Evolutionary conservation across 129 eudicot species (phyloP).

Genomic region (Flaveria ramosissima): DNA sequence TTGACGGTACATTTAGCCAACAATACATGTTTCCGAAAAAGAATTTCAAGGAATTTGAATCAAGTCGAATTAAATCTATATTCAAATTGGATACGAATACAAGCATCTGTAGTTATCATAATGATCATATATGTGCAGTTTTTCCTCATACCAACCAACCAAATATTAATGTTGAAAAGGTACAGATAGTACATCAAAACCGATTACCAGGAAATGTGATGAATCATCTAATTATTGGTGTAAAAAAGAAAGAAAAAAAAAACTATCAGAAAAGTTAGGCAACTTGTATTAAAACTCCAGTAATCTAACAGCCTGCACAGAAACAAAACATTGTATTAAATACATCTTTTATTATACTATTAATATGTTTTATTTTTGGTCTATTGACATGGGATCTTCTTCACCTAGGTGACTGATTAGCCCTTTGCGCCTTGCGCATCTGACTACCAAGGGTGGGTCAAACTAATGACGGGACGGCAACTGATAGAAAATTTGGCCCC

Average conservation of each 20-base stretch:
- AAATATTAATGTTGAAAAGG: constrained; percentile 5
- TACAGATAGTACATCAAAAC: not conserved
- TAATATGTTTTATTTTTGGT: too few relatives aligned
- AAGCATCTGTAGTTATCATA: not conserved
- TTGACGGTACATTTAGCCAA: not conserved
- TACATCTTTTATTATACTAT: too few relatives aligned
- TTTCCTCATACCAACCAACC: constrained; percentile 27
- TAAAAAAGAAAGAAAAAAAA: not conserved
- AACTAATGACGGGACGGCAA: too few relatives aligned
- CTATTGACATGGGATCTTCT: too few relatives aligned
- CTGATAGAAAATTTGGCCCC: too few relatives aligned
- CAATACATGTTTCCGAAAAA: not conserved
- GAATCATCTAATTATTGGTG: constrained; percentile 16
- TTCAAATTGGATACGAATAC: not conserved
- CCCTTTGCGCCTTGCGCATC: too few relatives aligned
- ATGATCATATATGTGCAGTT: constrained; percentile 1
- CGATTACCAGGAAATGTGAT: not conserved
- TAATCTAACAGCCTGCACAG: constrained; percentile 31
- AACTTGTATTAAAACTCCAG: constrained; percentile 23
- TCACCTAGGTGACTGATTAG: too few relatives aligned
- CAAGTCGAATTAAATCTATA: constrained; percentile 8
- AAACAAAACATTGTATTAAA: not conserved
- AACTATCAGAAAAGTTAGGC: constrained; percentile 6
- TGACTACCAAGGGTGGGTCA: too few relatives aligned
- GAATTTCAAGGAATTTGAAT: not conserved